phyloP scores from a whole-genome alignment of 805 yeast species.

The Pachysolen tannophilus region DNA sequence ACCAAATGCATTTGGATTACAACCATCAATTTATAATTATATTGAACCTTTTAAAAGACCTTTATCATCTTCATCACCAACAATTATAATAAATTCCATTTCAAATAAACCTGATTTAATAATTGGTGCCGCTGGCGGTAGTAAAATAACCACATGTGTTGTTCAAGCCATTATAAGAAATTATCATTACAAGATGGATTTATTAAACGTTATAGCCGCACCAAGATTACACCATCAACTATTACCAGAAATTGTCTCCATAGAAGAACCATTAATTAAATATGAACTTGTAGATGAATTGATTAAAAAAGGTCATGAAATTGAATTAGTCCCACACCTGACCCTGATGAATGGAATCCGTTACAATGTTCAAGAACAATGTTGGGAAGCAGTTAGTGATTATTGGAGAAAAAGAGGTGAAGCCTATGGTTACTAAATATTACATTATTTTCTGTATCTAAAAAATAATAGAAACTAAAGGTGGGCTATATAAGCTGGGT shows the following conservation, averaged over 20 bases:
- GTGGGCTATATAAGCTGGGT: no score
- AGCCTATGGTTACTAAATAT: slow-evolving; percentile 51
- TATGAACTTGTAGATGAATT: slow-evolving; percentile 29
- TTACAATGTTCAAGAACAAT: slow-evolving; percentile 25
- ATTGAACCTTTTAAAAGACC: slow-evolving; percentile 76
- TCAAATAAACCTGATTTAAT: slow-evolving; percentile 49
- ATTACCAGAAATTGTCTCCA: slow-evolving; percentile 57
- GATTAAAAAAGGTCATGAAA: slow-evolving; percentile 39
- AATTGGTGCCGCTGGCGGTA: slow-evolving; percentile 94
- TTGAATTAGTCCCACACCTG: slow-evolving; percentile 33
- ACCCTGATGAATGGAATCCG: slow-evolving; percentile 54
- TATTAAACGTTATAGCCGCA: slow-evolving; percentile 63
- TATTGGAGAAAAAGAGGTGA: slow-evolving; percentile 82
- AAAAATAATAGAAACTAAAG: no score
- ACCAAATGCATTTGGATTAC: slow-evolving; percentile 69
- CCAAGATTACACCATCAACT: slow-evolving; percentile 91
- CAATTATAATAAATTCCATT: slow-evolving; percentile 42
- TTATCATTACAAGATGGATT: slow-evolving; percentile 47
- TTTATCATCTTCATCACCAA: slow-evolving; percentile 74
- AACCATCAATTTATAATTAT: slow-evolving; percentile 76
- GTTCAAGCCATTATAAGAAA: slow-evolving; percentile 71
- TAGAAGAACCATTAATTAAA: slow-evolving; percentile 50
- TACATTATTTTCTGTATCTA: no score
- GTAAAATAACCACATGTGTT: slow-evolving; percentile 75
- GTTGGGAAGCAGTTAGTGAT: slow-evolving; percentile 75